Evolutionary conservation across 805 yeast species (phyloP).

Genomic region (Pichia gijzeniarum): DNA sequence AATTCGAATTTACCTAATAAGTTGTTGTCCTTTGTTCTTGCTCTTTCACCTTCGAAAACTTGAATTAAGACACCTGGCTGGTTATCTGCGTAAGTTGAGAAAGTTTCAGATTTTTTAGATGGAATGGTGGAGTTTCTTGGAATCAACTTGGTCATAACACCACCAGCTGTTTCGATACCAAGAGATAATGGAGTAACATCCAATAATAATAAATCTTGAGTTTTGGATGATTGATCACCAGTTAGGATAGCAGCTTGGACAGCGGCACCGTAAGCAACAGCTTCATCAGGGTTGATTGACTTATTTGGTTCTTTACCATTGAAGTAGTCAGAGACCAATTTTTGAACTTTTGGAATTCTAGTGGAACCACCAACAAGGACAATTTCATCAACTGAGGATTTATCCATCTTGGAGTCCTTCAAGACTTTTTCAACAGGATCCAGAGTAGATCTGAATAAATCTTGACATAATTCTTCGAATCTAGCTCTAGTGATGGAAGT

Average conservation of each 20-base stretch:
- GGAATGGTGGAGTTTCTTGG: conserved; percentile 77
- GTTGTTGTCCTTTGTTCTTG: conserved; percentile 71
- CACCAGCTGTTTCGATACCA: conserved; percentile 83
- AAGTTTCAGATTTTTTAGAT: conserved; percentile 63
- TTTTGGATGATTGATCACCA: conserved; percentile 94
- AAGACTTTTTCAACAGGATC: conserved; percentile 95
- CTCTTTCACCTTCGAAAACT: conserved; percentile 77
- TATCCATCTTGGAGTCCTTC: conserved; percentile 85
- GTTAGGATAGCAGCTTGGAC: conserved; percentile 96
- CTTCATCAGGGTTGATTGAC: conserved; percentile 97
- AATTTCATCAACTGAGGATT: conserved; percentile 85
- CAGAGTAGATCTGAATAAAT: conserved; percentile 85
- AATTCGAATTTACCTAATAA: conserved; percentile 69
- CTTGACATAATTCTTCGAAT: conserved; percentile 94
- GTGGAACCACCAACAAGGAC: conserved; percentile 98
- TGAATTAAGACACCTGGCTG: conserved; percentile 79
- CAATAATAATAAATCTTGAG: conserved; percentile 87
- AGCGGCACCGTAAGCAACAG: conserved; percentile 99
- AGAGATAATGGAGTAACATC: conserved; percentile 92
- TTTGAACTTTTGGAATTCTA: conserved; percentile 96
- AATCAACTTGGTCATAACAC: conserved; percentile 72
- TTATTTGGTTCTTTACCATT: conserved; percentile 96
- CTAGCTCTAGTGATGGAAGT: conserved; percentile 95
- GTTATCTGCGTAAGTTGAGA: conserved; percentile 78
- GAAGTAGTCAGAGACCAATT: conserved; percentile 92